Conservation (phyloP, 164 flowering plant species). For the Brasenia schreberi region DNA sequence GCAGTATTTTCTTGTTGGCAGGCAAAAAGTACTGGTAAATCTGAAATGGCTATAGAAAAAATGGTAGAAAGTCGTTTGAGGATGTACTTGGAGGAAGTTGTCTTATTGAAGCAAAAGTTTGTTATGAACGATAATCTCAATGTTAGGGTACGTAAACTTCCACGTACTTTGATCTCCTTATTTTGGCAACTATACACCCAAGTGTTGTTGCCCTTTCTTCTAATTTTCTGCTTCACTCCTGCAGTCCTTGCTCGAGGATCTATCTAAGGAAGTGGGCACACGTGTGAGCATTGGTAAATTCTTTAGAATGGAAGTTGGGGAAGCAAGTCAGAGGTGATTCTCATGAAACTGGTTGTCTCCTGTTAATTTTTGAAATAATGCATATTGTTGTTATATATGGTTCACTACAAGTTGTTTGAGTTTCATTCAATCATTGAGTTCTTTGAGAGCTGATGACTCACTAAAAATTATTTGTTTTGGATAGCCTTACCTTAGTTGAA, state of each 20-base stretch:
- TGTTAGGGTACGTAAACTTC: constrained; percentile 41
- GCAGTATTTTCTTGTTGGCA: constrained; percentile 14
- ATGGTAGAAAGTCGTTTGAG: constrained; percentile 94
- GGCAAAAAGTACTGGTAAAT: constrained; percentile 79
- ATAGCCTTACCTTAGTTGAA: too few species aligned
- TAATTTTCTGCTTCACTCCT: constrained; percentile 2
- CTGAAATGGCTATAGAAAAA: constrained; percentile 84
- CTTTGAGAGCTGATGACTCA: too few species aligned
- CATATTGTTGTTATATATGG: too few species aligned
- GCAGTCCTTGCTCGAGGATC: constrained; percentile 52
- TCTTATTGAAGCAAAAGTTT: constrained; percentile 88
- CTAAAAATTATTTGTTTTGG: too few species aligned
- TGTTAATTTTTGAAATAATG: background rate
- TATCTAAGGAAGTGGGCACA: constrained; percentile 80
- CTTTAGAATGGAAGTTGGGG: constrained; percentile 87
- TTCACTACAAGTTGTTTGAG: too few species aligned
- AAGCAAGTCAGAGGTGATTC: constrained; percentile 60
- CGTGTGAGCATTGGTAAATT: constrained; percentile 62
- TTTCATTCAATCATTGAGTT: too few species aligned
- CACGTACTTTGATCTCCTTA: too few species aligned
- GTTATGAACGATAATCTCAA: constrained; percentile 54
- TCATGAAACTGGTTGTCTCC: background rate
- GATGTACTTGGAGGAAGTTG: constrained; percentile 87
- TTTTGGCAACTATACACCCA: too few species aligned
- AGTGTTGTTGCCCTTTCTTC: too few species aligned